Conservation (phyloP, 2,329 filamentous ascomycete genomes). For the Onygenales sp. region DNA sequence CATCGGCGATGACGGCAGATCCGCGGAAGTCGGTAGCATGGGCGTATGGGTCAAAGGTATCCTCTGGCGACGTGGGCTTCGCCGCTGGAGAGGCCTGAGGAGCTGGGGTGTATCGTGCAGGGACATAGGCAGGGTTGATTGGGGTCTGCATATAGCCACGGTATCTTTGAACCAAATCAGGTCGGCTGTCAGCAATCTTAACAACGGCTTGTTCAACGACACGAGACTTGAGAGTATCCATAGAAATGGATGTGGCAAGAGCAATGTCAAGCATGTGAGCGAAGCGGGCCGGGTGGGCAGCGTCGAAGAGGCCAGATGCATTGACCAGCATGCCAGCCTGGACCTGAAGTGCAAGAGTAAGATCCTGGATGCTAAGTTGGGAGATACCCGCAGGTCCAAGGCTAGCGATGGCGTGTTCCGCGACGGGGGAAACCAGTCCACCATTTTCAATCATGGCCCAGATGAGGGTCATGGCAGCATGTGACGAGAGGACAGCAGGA, state of each 20-base stretch:
- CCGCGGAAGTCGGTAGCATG: constrained; percentile 88
- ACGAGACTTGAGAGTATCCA: constrained; percentile 46
- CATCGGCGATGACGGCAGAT: constrained; percentile 80
- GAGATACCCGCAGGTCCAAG: constrained; percentile 51
- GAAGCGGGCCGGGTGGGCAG: constrained; percentile 51
- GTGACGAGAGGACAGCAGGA: constrained; percentile 42
- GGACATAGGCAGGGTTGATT: constrained; percentile 36
- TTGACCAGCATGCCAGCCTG: constrained; percentile 42
- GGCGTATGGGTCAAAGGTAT: constrained; percentile 84
- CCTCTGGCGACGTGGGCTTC: constrained; percentile 57
- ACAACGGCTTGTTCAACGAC: constrained; percentile 50
- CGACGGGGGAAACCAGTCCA: constrained; percentile 49
- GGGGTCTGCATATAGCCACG: constrained; percentile 40
- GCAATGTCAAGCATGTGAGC: constrained; percentile 52
- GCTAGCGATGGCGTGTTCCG: constrained; percentile 51
- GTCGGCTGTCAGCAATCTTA: constrained; percentile 39
- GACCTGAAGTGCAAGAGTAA: constrained; percentile 53
- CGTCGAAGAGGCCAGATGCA: constrained; percentile 37
- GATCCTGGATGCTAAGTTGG: constrained; percentile 40
- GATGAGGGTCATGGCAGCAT: constrained; percentile 49
- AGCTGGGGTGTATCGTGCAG: constrained; percentile 30
- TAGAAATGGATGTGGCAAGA: constrained; percentile 41
- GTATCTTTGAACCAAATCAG: constrained; percentile 45
- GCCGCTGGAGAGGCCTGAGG: constrained; percentile 42
- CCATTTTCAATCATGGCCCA: constrained; percentile 59